Conservation (phyloP, 169 alveolate species). For the Cryptosporidium felis region DNA sequence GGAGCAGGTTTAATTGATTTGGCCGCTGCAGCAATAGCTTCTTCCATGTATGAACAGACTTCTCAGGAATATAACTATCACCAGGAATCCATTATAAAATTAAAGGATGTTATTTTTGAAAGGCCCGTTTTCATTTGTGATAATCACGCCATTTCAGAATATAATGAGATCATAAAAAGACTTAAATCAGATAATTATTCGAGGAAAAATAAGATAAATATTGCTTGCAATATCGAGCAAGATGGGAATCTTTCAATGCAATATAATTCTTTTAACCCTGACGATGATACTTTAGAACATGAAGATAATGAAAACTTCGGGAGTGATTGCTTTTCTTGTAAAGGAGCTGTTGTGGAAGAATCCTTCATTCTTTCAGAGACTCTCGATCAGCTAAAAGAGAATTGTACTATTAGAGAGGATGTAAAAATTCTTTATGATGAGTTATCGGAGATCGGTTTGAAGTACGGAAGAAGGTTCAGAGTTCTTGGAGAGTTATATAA, state of each 20-base stretch:
- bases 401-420: background rate
- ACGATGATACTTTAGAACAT: background rate
- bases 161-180: background rate
- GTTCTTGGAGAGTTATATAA: constrained; percentile 65
- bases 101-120: constrained; percentile 35
- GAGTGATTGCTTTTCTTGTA: constrained; percentile 40
- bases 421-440: constrained; percentile 47
- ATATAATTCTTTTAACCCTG: background rate
- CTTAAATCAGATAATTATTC: background rate
- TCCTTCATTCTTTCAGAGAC: background rate
- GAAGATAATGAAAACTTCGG: background rate
- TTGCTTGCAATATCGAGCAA: constrained; percentile 8
- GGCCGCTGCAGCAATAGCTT: constrained; percentile 74
- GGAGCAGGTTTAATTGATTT: constrained; percentile 79
- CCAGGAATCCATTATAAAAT: background rate
- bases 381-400: background rate
- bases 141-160: background rate
- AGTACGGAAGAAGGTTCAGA: constrained; percentile 78
- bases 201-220: background rate
- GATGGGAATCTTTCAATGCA: constrained; percentile 33
- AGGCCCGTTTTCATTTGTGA: background rate
- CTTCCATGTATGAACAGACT: background rate
- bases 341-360: constrained; percentile 7
- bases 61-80: background rate
- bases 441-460: constrained; percentile 71